Evolutionary conservation across 2,329 filamentous ascomycete genomes (phyloP), one percentile per base, ranked within the genome.

Genomic region (Pseudogymnoascus sp.): DNA sequence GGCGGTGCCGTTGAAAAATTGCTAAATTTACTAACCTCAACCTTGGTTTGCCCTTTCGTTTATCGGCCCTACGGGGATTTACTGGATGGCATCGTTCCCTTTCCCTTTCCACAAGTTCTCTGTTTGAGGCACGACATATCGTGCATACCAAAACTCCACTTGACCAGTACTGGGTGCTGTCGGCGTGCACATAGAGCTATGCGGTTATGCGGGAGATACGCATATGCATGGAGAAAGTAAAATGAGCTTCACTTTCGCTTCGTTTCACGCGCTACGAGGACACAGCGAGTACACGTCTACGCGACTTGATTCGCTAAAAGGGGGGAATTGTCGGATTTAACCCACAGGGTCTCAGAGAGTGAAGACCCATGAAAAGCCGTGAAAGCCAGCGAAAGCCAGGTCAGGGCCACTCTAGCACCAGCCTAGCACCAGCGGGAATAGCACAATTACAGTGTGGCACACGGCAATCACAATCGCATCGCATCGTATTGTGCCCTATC

Each of bases 181-280:
- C n/a, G 37, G 37, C 10, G 42, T 11, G 8, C 26, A 47, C 42
- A 16, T 16, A 31, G 11, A 54, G 47, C 47, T 54, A 54, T 54
- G 47, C 8, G 47, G 47, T 54, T 54, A 54, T 54, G 47, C 47
- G 47, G 47, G 47, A 54, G 47, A 54, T 54, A 18, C 47, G 47
- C 47, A 54, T 54, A 54, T 54, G 47, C 47, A 54, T 54, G 26
- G 47, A 54, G 21, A 31, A 54, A 54, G 47, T 54, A 54, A 54
- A 54, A 54, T 54, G 47, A 54, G 47, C 47, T 54, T 54, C 18
- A 54, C 47, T 54, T 8, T 54, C 47, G 47, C 47, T 54, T 31
- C 14, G 47, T 54, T 54, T 54, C 47, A 54, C 47, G 47, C 47
- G 47, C 47, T 54, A 31, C n/a, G 47, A 54, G 14, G 7, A 54